Evolutionary conservation across 129 eudicot species (phyloP), one percentile per base, ranked within the genome.

Genomic region (Helianthus tuberosus): DNA sequence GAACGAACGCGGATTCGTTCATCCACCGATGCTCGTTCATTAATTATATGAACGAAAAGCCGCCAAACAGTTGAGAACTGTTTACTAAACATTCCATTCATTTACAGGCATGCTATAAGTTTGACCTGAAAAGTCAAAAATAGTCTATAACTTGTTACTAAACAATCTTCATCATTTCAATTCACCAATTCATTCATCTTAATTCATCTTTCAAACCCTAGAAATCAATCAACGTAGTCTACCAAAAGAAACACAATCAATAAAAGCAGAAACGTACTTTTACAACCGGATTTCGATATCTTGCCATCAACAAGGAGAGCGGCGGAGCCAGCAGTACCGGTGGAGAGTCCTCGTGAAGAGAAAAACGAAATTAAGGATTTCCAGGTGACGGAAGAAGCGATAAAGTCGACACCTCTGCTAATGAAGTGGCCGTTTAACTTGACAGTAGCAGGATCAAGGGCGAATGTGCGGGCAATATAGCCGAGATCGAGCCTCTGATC

Each of bases 321-420:
- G 23, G 35, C 80, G 67, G 92, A 83, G 23, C 77, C 85, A 25
- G 64, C 11, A 41, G 38, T 61, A 27, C 98, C 98, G 49, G 96
- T 87, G 62, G 96, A 77, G 57, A 87, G 75, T 5, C 96, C 95
- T 9, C 87, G 84, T 8, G 89, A 75, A 0, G 84, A 74, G 70
- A 93, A 93, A 80, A 89, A 93, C 4, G 89, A 81, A 39, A 93
- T 38, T 15, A 93, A 80, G 2, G 98, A 86, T 69, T 81, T 89
- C 98, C 98, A 93, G 8, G 98, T 93, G 8, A 93, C 90, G 17
- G 98, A 93, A 3, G 86, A 89, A 13, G 98, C 96, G 20, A 93
- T 61, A 49, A 84, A 78, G 77, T 93, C 98, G 29, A 83, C 75
- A 12, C 95, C 96, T 86, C 95, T 86, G 59, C 87, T 81, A 0